These are phyloP conservation scores for Fragosphaeria purpurea DNA, from an alignment of 2,329 filamentous ascomycete genomes.

Conservation along the genomic window DNA sequence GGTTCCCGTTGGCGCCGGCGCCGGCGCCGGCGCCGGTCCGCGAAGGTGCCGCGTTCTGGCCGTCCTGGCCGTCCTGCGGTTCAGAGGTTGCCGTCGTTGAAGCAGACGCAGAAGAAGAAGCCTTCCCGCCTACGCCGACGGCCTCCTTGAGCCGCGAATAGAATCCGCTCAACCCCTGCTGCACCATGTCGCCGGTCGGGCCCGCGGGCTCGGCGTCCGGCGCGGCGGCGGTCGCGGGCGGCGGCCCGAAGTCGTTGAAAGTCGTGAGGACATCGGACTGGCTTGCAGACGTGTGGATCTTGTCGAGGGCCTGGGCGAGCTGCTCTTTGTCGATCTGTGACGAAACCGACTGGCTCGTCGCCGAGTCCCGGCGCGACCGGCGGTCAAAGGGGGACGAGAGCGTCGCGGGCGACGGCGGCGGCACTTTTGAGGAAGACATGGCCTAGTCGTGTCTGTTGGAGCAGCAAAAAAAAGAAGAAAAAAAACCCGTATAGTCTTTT, in stretches of 20 bases:
- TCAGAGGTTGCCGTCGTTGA: slow-evolving; percentile 12
- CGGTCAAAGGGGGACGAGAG: slow-evolving; percentile 18
- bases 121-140: slow-evolving; percentile 56
- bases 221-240: slow-evolving; percentile 45
- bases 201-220: slow-evolving; percentile 56
- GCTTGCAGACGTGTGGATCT: slow-evolving; percentile 83
- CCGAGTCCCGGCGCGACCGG: slow-evolving; percentile 28
- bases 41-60: slow-evolving; percentile 31
- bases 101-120: slow-evolving; percentile 3
- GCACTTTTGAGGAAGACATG: slow-evolving; percentile 6
- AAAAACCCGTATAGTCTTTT: no score
- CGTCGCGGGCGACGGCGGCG: slow-evolving; percentile 20
- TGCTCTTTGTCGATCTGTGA: slow-evolving; percentile 60
- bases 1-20: slow-evolving; percentile 4
- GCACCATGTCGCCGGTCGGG: slow-evolving; percentile 62
- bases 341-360: slow-evolving; percentile 34
- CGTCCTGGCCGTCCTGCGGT: slow-evolving; percentile 28
- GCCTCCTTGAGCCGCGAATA: slow-evolving; percentile 79
- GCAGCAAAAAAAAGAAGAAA: no score
- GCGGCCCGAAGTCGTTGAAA: slow-evolving; percentile 82
- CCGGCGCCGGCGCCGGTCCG: slow-evolving; percentile 27
- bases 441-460: no score
- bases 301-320: slow-evolving; percentile 67
- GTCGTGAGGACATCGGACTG: slow-evolving; percentile 77
- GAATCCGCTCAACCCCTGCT: slow-evolving; percentile 78